Evolutionary conservation across 352 stramenopile genomes (phyloP).

Genomic region (Pythium pectinolyticum): DNA sequence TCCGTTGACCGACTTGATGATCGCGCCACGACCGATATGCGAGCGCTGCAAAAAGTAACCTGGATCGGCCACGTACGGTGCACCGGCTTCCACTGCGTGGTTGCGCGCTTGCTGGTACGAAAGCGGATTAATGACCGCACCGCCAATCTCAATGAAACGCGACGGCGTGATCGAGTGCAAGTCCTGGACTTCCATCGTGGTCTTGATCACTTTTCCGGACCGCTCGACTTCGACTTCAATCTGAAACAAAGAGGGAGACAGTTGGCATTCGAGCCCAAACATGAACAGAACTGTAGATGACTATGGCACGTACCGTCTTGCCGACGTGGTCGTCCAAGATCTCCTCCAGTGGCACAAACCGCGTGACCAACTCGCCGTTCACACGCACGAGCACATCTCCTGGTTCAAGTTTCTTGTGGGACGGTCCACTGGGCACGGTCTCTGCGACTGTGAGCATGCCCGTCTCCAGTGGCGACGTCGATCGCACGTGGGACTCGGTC

Average conservation of each 20-base stretch:
- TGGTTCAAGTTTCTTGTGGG: constrained; percentile 77
- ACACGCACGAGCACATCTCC: constrained; percentile 88
- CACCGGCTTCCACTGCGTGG: constrained; percentile 60
- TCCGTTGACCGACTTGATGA: constrained; percentile 89
- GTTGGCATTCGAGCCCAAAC: background rate
- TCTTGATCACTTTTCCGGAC: constrained; percentile 62
- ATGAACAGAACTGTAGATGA: constrained; percentile 22
- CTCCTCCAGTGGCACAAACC: constrained; percentile 86
- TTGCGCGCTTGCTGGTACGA: constrained; percentile 91
- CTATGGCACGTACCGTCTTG: constrained; percentile 42
- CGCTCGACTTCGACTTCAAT: constrained; percentile 84
- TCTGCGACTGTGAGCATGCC: constrained; percentile 90
- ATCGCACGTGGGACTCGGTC: constrained; percentile 78
- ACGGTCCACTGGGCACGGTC: constrained; percentile 79
- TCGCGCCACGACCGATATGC: constrained; percentile 74
- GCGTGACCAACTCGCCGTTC: constrained; percentile 78
- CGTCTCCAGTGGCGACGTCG: constrained; percentile 79
- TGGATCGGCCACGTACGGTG: constrained; percentile 82
- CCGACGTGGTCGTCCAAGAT: constrained; percentile 80
- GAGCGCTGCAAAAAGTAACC: constrained; percentile 91
- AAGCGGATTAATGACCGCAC: constrained; percentile 86
- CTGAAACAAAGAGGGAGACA: constrained; percentile 18
- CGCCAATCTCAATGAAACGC: constrained; percentile 84
- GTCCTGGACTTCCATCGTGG: constrained; percentile 76
- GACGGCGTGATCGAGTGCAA: constrained; percentile 85